These are phyloP conservation scores for Claviceps sorghi DNA, from an alignment of 2,329 filamentous ascomycete genomes.

Conservation along the genomic window DNA sequence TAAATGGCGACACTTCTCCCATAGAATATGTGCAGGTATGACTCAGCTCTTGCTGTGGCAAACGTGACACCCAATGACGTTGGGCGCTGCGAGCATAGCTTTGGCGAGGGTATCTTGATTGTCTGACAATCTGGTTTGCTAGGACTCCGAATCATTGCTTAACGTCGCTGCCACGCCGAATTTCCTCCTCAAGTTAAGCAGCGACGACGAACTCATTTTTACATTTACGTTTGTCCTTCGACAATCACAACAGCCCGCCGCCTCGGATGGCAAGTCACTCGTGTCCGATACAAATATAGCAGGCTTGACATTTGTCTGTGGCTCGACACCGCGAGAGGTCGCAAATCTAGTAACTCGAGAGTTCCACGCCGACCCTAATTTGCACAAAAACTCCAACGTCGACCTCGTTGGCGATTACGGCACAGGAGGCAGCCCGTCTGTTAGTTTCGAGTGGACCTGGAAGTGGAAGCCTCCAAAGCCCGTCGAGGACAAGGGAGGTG, in stretches of 20 bases:
- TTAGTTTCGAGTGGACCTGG: conserved; percentile 92
- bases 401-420: conserved; percentile 84
- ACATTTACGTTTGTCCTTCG: conserved; percentile 79
- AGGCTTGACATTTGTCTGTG: conserved; percentile 84
- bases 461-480: conserved; percentile 85
- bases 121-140: conserved; percentile 4
- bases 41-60: conserved; percentile 8
- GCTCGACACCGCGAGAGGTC: conserved; percentile 70
- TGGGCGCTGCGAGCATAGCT: neutral
- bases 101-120: neutral
- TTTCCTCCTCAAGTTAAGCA: conserved; percentile 75
- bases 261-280: conserved; percentile 32
- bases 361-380: conserved; percentile 90
- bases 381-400: conserved; percentile 95
- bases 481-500: conserved; percentile 68
- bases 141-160: conserved; percentile 61
- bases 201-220: conserved; percentile 86
- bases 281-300: conserved; percentile 62
- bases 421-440: conserved; percentile 68
- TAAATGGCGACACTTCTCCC: conserved; percentile 56
- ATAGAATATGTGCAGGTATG: conserved; percentile 86
- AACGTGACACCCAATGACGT: neutral
- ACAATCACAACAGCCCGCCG: conserved; percentile 30
- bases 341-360: conserved; percentile 90
- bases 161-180: conserved; percentile 38